A percentile compares a stretch with the other conserved stretches of the same genome.
Conservation (phyloP, 352 stramenopile species). For the Globisporangium iwayamae region DNA sequence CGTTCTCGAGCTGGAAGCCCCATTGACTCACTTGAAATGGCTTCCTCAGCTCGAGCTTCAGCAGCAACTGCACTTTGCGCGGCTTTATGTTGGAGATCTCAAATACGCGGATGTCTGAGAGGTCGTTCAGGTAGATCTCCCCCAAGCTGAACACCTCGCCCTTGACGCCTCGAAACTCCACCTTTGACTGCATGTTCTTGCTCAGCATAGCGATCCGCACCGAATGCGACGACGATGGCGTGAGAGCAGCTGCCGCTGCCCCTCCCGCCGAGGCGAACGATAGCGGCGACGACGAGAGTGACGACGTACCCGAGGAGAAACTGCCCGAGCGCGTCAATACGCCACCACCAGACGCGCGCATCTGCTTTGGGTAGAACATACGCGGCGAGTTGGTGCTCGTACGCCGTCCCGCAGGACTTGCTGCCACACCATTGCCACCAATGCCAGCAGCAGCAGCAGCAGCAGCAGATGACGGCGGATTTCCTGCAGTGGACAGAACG, state of each 20-base stretch:
- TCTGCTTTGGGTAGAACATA: slow-evolving; percentile 13
- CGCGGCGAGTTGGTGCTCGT: slow-evolving; percentile 14
- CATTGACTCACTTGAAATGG: slow-evolving; percentile 74
- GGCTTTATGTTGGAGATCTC: slow-evolving; percentile 69
- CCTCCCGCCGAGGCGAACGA: not conserved
- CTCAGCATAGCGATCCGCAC: slow-evolving; percentile 57
- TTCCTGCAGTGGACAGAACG: slow-evolving; percentile 5
- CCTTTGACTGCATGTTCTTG: slow-evolving; percentile 49
- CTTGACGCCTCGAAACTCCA: slow-evolving; percentile 49
- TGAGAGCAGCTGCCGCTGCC: slow-evolving; percentile 3
- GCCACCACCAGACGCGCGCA: not conserved
- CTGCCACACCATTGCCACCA: not conserved
- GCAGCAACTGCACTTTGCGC: slow-evolving; percentile 47
- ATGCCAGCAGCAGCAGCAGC: not conserved
- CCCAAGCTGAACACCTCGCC: slow-evolving; percentile 61
- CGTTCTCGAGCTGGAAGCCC: slow-evolving; percentile 87
- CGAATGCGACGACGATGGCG: slow-evolving; percentile 24
- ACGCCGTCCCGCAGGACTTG: slow-evolving; percentile 2
- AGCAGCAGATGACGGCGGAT: not conserved
- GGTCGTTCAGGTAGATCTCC: slow-evolving; percentile 85
- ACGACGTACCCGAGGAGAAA: slow-evolving; percentile 20
- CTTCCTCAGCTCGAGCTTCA: slow-evolving; percentile 76
- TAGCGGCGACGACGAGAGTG: slow-evolving; percentile 13
- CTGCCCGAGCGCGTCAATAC: slow-evolving; percentile 14
- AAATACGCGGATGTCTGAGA: slow-evolving; percentile 81